A percentile compares a stretch with the other conserved stretches of the same genome.
phyloP scores from a whole-genome alignment of 1,284 basidiomycete species.

The Apiotrichum domesticum region DNA sequence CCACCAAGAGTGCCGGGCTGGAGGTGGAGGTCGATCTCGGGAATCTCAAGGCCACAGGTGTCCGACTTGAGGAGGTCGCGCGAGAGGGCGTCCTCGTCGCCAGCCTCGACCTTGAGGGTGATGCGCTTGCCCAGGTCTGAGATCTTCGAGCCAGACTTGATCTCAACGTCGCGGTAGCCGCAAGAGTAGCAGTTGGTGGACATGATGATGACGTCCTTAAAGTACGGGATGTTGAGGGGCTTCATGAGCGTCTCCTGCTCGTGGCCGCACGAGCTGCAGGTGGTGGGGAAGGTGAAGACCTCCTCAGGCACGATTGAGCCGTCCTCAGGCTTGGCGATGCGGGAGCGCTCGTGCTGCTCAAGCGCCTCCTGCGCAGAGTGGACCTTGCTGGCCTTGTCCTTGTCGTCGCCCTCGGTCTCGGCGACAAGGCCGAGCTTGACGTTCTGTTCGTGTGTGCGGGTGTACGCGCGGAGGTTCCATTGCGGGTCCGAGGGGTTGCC shows the following conservation, averaged over 20 bases:
- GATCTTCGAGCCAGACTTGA: constrained; percentile 89
- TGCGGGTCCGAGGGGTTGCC: constrained; percentile 76
- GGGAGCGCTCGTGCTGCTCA: constrained; percentile 1
- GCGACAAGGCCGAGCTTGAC: constrained; percentile 64
- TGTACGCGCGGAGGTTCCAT: constrained; percentile 87
- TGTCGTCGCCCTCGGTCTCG: constrained; percentile 23
- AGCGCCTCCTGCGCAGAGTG: constrained; percentile 36
- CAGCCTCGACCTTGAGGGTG: constrained; percentile 70
- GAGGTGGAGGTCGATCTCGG: constrained; percentile 90
- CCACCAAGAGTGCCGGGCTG: constrained; percentile 93
- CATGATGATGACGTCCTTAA: constrained; percentile 99
- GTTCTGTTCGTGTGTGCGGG: constrained; percentile 78
- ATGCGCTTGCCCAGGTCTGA: constrained; percentile 79
- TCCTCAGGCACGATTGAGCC: constrained; percentile 62
- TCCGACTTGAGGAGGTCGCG: constrained; percentile 95
- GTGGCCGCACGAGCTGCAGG: constrained; percentile 83
- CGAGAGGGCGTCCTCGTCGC: constrained; percentile 83
- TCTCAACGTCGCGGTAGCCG: constrained; percentile 96
- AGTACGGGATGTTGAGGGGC: constrained; percentile 94
- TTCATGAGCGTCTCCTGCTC: constrained; percentile 87
- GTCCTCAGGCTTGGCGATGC: constrained; percentile 24
- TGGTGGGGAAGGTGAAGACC: constrained; percentile 79
- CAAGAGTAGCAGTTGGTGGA: constrained; percentile 93
- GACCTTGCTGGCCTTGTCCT: constrained; percentile 49
- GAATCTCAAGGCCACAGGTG: constrained; percentile 81